phyloP scores from a whole-genome alignment of 192 early-diverging fungal genomes.

The Entomortierella parvispora region DNA sequence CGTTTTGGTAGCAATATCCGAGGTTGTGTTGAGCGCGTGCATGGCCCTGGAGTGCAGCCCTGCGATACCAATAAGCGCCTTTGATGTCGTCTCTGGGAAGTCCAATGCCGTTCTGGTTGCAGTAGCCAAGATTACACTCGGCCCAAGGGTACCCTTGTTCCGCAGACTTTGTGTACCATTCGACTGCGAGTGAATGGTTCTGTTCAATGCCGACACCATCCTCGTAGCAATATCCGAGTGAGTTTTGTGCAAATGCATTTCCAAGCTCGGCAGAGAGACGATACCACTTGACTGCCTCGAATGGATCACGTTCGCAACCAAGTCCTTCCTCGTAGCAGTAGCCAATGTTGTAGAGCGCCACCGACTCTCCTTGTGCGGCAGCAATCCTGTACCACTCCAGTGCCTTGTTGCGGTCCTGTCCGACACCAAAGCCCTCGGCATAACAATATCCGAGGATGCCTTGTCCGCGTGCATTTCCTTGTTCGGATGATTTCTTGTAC shows the following conservation, averaged over 20 bases:
- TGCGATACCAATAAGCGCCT: slow-evolving; percentile 68
- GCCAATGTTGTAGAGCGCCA: slow-evolving; percentile 86
- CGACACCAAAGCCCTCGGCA: slow-evolving; percentile 67
- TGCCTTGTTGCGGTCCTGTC: slow-evolving; percentile 57
- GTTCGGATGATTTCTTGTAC: slow-evolving; percentile 64
- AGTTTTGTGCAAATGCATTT: slow-evolving; percentile 87
- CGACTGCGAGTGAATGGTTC: slow-evolving; percentile 60
- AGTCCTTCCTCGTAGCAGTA: slow-evolving; percentile 85
- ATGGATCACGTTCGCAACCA: slow-evolving; percentile 61
- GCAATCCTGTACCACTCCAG: slow-evolving; percentile 71
- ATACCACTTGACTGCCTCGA: slow-evolving; percentile 74
- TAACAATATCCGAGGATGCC: slow-evolving; percentile 71
- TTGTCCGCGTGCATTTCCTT: slow-evolving; percentile 64
- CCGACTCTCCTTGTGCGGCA: slow-evolving; percentile 75
- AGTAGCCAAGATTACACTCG: slow-evolving; percentile 83
- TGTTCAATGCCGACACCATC: slow-evolving; percentile 80
- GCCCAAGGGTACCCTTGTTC: slow-evolving; percentile 65
- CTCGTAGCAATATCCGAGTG: slow-evolving; percentile 87
- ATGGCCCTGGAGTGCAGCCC: slow-evolving; percentile 69
- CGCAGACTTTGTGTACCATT: slow-evolving; percentile 64
- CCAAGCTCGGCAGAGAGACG: slow-evolving; percentile 72
- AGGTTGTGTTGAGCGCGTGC: slow-evolving; percentile 70
- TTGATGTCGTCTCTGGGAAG: slow-evolving; percentile 54
- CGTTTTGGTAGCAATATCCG: slow-evolving; percentile 90
- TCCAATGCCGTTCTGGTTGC: slow-evolving; percentile 74